Percentiles rank a stretch among this genome's conserved stretches.
Conservation (phyloP, 2,329 filamentous ascomycete species). For the Hortaea werneckii region DNA sequence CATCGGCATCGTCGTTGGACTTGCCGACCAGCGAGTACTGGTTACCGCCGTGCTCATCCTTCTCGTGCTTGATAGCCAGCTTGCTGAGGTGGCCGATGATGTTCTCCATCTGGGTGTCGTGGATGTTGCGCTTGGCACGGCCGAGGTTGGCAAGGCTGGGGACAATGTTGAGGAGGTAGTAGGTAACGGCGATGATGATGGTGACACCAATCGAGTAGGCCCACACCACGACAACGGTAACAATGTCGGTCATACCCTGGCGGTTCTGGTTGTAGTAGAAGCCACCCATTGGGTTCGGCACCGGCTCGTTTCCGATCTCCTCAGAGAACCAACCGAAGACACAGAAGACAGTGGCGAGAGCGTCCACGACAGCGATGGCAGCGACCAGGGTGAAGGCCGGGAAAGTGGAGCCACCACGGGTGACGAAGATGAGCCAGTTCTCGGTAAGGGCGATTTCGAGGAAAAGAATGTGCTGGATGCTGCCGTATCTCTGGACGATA, state of each 20-base stretch:
- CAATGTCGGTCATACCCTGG: slow-evolving; percentile 47
- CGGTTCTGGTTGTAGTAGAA: slow-evolving; percentile 23
- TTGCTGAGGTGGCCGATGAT: slow-evolving; percentile 55
- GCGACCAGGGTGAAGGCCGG: slow-evolving; percentile 64
- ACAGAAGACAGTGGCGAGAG: slow-evolving; percentile 62
- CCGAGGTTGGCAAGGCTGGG: slow-evolving; percentile 51
- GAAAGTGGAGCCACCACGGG: slow-evolving; percentile 56
- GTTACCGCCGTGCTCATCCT: slow-evolving; percentile 36
- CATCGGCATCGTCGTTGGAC: slow-evolving; percentile 37
- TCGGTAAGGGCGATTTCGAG: slow-evolving; percentile 43
- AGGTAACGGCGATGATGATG: slow-evolving; percentile 56
- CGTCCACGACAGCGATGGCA: slow-evolving; percentile 63
- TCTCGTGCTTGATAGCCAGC: slow-evolving; percentile 51
- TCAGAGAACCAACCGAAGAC: slow-evolving; percentile 65
- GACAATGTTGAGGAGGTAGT: slow-evolving; percentile 52
- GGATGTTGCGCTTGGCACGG: slow-evolving; percentile 50
- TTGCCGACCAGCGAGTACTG: slow-evolving; percentile 37
- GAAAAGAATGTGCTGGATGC: slow-evolving; percentile 59
- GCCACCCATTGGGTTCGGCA: slow-evolving; percentile 33
- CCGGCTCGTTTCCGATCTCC: slow-evolving; percentile 29
- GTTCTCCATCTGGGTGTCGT: slow-evolving; percentile 57
- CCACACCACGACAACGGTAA: slow-evolving; percentile 57
- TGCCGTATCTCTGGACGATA: slow-evolving; percentile 65
- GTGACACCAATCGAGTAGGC: slow-evolving; percentile 56
- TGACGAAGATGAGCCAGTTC: slow-evolving; percentile 47